Conservation (phyloP, 2,329 filamentous ascomycete species). For the Cytospora piceae region DNA sequence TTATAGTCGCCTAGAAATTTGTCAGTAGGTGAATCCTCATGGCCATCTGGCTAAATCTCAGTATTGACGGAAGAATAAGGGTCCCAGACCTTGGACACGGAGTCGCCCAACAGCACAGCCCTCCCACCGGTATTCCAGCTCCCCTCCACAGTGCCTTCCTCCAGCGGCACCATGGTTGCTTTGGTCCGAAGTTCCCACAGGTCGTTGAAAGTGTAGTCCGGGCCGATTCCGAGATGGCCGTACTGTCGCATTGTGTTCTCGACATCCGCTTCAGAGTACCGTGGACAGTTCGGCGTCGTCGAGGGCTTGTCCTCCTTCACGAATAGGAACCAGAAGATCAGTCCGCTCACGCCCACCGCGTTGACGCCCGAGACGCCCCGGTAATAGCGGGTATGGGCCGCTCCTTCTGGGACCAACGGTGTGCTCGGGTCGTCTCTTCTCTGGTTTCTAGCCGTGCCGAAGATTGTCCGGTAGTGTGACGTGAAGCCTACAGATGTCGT, state of each 20-base stretch:
- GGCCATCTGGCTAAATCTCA: neutral
- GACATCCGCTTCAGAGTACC: conserved; percentile 28
- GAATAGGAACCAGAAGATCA: conserved; percentile 29
- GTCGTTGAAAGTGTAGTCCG: conserved; percentile 33
- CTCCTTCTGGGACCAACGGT: conserved; percentile 9
- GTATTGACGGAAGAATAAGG: neutral
- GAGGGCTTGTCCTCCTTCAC: conserved; percentile 22
- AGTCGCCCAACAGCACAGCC: conserved; percentile 30
- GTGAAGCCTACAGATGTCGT: conserved; percentile 9
- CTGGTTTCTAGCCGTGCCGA: conserved; percentile 24
- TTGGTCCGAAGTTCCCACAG: conserved; percentile 30
- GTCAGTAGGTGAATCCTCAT: neutral
- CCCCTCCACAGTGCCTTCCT: conserved; percentile 30
- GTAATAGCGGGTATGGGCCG: conserved; percentile 29
- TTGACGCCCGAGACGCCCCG: conserved; percentile 20
- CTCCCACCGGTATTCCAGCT: conserved; percentile 31
- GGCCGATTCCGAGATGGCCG: conserved; percentile 29
- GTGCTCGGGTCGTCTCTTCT: neutral
- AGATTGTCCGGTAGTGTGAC: conserved; percentile 21
- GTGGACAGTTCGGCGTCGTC: conserved; percentile 24
- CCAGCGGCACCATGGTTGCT: conserved; percentile 29
- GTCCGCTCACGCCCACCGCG: conserved; percentile 11
- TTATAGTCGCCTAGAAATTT: conserved; percentile 26
- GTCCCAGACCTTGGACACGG: conserved; percentile 8
- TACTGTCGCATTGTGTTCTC: conserved; percentile 27